Conservation (phyloP, 345 rosid species). For the Heritiera fomes region DNA sequence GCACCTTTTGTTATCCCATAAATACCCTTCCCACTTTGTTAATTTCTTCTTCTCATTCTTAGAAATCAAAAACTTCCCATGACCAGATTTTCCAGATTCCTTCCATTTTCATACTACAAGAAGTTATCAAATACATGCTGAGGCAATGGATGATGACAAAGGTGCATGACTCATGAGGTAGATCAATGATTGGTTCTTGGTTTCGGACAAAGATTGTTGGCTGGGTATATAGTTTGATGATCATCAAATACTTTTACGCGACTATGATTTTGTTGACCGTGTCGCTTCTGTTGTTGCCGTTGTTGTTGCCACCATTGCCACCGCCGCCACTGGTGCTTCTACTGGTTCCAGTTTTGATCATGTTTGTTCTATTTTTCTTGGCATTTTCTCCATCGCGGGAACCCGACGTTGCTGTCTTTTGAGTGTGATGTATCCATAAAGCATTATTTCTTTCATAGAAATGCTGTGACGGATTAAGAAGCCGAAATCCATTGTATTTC, state of each 20-base stretch:
- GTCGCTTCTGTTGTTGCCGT: background rate
- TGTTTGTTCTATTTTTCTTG: background rate
- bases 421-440: background rate
- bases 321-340: background rate
- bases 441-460: no score
- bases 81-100: no score
- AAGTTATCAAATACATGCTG: background rate
- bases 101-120: no score
- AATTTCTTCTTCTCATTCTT: background rate
- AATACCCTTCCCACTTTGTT: background rate
- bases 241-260: background rate
- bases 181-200: background rate
- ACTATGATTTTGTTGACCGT: background rate
- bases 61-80: background rate
- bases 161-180: background rate
- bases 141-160: background rate
- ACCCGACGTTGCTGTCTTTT: background rate
- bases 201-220: background rate
- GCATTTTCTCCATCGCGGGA: constrained; percentile 7
- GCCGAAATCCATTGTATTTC: no score
- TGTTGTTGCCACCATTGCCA: background rate
- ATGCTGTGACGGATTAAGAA: no score
- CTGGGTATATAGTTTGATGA: background rate
- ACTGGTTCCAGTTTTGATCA: constrained; percentile 5
- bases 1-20: background rate